These are phyloP conservation scores for Arbutus unedo DNA, from an alignment of 148 eudicot genomes.

Conservation along the genomic window DNA sequence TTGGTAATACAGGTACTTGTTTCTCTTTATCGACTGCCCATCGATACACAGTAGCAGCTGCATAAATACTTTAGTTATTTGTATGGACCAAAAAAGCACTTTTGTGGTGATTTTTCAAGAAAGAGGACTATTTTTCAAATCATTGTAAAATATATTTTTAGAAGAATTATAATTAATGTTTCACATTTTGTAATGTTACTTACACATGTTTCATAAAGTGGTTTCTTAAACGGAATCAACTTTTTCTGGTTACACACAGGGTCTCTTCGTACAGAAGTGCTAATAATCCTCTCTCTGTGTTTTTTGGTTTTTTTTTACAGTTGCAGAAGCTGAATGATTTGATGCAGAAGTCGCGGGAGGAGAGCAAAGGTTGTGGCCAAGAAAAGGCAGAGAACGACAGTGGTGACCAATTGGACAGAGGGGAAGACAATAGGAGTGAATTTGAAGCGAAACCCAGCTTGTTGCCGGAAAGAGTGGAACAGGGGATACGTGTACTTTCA, in stretches of 20 bases:
- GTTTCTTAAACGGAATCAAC: not conserved
- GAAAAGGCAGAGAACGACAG: not conserved
- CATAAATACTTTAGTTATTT: not conserved
- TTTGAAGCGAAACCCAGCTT: constrained; percentile 26
- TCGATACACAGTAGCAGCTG: not conserved
- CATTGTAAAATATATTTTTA: not conserved
- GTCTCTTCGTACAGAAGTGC: not conserved
- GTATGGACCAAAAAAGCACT: not conserved
- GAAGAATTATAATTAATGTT: not conserved
- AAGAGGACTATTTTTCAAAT: not conserved
- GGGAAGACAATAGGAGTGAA: not conserved
- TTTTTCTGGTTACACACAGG: not conserved
- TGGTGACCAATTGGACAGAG: constrained; percentile 6
- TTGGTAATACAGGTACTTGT: constrained; percentile 34
- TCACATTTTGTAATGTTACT: not conserved
- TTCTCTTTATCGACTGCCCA: not conserved
- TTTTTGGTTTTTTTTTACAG: constrained; percentile 29
- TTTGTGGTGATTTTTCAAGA: not conserved
- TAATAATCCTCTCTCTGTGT: not conserved
- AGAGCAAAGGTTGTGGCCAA: constrained; percentile 14
- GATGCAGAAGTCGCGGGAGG: constrained; percentile 20
- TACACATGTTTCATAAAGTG: not conserved
- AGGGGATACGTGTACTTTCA: constrained; percentile 30
- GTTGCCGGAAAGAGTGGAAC: constrained; percentile 19
- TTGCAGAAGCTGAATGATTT: constrained; percentile 43